These are phyloP conservation scores for Fusarium sacchari DNA, from an alignment of 2,329 filamentous ascomycete genomes.

Conservation along the genomic window DNA sequence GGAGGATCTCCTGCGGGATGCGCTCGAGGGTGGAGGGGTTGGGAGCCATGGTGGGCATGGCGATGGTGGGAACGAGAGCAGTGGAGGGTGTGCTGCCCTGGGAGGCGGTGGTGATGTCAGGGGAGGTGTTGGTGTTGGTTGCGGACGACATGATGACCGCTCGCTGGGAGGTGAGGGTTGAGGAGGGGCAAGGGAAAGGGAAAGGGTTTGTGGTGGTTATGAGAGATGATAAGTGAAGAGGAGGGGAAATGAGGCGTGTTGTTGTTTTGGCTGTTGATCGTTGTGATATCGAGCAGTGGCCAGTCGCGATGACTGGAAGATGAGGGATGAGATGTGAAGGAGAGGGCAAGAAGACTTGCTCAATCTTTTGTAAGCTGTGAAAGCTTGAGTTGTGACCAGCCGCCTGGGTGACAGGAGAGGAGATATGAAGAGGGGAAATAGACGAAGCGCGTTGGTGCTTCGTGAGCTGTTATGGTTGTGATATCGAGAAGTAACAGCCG, in stretches of 20 bases:
- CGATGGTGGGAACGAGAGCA: not conserved
- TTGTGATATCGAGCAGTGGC: not conserved
- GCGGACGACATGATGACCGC: not conserved
- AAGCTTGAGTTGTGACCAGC: rapidly evolving
- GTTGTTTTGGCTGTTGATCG: not conserved
- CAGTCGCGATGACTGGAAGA: too few species aligned
- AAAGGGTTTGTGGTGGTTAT: rapidly evolving
- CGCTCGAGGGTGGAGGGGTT: not conserved
- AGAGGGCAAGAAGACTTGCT: not conserved
- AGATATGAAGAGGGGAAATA: not conserved
- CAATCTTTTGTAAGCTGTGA: not conserved
- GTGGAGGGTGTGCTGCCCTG: not conserved
- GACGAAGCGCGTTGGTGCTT: not conserved
- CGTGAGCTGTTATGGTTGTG: not conserved
- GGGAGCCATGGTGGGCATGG: not conserved
- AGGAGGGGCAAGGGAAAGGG: too few species aligned
- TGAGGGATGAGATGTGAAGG: not conserved
- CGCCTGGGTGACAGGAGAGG: not conserved
- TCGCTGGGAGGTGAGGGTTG: not conserved
- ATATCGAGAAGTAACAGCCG: not conserved
- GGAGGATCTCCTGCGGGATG: not conserved
- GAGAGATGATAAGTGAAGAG: not conserved
- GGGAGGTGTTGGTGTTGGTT: not conserved
- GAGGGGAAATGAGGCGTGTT: not conserved
- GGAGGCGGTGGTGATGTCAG: rapidly evolving